A percentile compares a stretch with the other conserved stretches of the same genome.
These are phyloP conservation scores for Botrytis fabae DNA, from an alignment of 2,329 filamentous ascomycete species.

Conservation along the genomic window DNA sequence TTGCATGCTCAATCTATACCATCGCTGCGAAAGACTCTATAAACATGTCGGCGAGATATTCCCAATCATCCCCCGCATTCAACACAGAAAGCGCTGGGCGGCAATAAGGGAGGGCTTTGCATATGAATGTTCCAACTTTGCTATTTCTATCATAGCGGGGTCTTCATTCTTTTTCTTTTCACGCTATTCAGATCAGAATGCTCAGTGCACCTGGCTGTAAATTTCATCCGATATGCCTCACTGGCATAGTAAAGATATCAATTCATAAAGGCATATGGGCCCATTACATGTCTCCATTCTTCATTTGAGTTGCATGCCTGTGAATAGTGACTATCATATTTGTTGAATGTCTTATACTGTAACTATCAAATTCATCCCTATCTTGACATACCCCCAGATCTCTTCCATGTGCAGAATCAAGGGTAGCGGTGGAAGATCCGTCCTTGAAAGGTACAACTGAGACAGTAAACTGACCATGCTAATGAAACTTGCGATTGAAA, in stretches of 20 bases:
- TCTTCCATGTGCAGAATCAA: slow-evolving; percentile 33
- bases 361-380: slow-evolving; percentile 20
- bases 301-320: slow-evolving; percentile 1
- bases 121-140: slow-evolving; percentile 18
- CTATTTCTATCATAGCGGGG: neutral
- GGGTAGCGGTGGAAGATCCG: slow-evolving; percentile 38
- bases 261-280: neutral
- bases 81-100: slow-evolving; percentile 35
- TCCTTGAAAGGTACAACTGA: slow-evolving; percentile 56
- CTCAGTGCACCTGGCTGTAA: slow-evolving; percentile 14
- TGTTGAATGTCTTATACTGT: slow-evolving; percentile 19
- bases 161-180: slow-evolving; percentile 18
- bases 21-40: neutral
- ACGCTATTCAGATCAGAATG: slow-evolving; percentile 15
- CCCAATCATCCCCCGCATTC: slow-evolving; percentile 43
- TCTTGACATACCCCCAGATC: slow-evolving; percentile 34
- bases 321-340: neutral
- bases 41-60: slow-evolving; percentile 4
- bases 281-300: neutral
- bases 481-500: slow-evolving; percentile 74
- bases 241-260: neutral
- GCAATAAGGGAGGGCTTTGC: slow-evolving; percentile 9
- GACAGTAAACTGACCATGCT: slow-evolving; percentile 70
- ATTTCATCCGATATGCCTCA: neutral
- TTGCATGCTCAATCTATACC: slow-evolving; percentile 1